Percentiles rank a stretch among this genome's conserved stretches.
phyloP scores from a whole-genome alignment of 2,329 filamentous ascomycete species.

The Nothopassalora personata region DNA sequence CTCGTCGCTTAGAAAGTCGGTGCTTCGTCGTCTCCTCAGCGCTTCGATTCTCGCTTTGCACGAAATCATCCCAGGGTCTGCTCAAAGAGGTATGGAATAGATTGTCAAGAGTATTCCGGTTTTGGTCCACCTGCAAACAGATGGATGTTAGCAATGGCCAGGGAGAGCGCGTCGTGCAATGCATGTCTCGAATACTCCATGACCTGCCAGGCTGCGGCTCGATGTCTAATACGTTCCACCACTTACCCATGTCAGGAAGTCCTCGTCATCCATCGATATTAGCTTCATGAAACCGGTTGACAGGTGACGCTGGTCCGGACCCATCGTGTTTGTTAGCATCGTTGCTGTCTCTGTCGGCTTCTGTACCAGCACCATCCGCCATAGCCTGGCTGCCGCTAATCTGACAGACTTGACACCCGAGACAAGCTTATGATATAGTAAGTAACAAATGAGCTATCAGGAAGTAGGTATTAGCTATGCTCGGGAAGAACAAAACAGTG shows the following conservation, averaged over 20 bases:
- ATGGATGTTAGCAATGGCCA: too few relatives aligned
- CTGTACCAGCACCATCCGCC: conserved; percentile 89
- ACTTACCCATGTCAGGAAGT: conserved; percentile 71
- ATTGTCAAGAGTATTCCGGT: conserved; percentile 69
- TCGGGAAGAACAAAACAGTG: too few relatives aligned
- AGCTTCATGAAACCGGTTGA: conserved; percentile 75
- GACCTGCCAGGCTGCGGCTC: too few relatives aligned
- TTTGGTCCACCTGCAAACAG: conserved; percentile 55
- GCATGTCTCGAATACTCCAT: too few relatives aligned
- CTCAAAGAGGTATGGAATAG: conserved; percentile 79
- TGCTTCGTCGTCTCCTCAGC: conserved; percentile 69
- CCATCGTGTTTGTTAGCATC: conserved; percentile 67
- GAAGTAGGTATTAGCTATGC: too few relatives aligned
- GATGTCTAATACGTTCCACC: too few relatives aligned
- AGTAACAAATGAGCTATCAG: conserved; percentile 68
- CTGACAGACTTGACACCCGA: conserved; percentile 64
- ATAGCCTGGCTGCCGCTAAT: conserved; percentile 72
- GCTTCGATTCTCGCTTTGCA: conserved; percentile 70
- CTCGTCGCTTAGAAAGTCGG: conserved; percentile 69
- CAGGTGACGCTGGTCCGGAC: conserved; percentile 64
- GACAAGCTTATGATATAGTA: conserved; percentile 83
- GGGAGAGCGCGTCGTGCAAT: too few relatives aligned
- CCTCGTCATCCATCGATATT: conserved; percentile 80
- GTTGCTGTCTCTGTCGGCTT: conserved; percentile 76
- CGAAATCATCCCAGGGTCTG: conserved; percentile 83